Evolutionary conservation across 208 protist genomes (phyloP).

Genomic region (Histomonas meleagridis): DNA sequence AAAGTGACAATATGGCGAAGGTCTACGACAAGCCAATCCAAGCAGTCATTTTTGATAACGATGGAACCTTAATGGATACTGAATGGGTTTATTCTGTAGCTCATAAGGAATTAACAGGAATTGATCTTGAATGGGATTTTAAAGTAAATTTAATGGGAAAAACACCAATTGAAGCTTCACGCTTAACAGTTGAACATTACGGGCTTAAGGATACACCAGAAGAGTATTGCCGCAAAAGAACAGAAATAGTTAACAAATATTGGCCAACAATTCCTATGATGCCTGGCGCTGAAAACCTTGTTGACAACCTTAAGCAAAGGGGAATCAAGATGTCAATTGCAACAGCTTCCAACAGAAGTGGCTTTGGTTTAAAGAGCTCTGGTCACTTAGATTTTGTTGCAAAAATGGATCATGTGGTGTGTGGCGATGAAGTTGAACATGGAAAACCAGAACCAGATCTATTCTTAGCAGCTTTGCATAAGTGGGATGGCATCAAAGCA

Average conservation of each 20-base stretch:
- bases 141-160: conserved; percentile 30
- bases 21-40: background rate
- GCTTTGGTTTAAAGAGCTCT: background rate
- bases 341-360: background rate
- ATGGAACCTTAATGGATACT: conserved; percentile 3
- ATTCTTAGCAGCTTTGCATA: background rate
- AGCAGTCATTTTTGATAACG: conserved; percentile 5
- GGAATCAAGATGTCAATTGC: background rate
- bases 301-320: background rate
- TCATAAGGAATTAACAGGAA: background rate
- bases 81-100: conserved; percentile 29
- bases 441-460: conserved; percentile 29
- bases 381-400: background rate
- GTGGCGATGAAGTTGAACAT: background rate
- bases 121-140: background rate
- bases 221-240: background rate
- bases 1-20: background rate
- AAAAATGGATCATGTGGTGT: background rate
- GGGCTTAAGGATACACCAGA: background rate
- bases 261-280: conserved; percentile 34
- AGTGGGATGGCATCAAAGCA: background rate
- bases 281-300: background rate
- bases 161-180: conserved; percentile 5
- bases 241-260: background rate
- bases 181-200: background rate